Evolutionary conservation across 148 eudicot genomes (phyloP), one percentile per base, ranked within the genome.

Genomic region (Rhododendron simsii): DNA sequence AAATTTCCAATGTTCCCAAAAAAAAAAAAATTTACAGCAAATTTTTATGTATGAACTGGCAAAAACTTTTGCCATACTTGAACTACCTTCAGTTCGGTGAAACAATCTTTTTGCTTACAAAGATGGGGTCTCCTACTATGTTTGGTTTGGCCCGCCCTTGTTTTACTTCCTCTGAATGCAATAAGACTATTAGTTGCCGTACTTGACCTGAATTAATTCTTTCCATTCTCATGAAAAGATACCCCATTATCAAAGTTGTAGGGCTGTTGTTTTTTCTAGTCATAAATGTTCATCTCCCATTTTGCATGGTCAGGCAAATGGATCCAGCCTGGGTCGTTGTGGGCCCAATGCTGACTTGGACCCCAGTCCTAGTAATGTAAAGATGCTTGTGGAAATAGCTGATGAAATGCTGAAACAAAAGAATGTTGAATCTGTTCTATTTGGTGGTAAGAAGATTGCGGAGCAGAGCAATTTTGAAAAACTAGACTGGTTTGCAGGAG

Each of bases 331-430:
- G 80, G 93, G 92, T 82, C 90, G 89, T 21, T 91, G 95, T 51
- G 96, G 98, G 55, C 84, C 90, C 3, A 89, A 96, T 78, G 91
- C 92, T 5, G 96, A 94, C 85, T 91, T 91, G 0, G 96, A 96
- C 86, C 91, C 98, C 47, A 95, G 95, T 89, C 94, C 96, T n/a
- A 87, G 84, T 82, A 96, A 95, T 84, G 94, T 96, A 82, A 93
- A 93, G 85, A 86, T 81, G 91, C 93, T 95, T 51, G 87, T 89
- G 35, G 92, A 89, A 83, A 85, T 93, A 65, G 97, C 93, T 18
- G 99, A 96, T 83, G 99, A 96, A 88, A 95, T 94, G 98, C 90
- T 96, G 87, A 96, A 93, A 87, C 99, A 96, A 87, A 96, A 94
- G 88, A 95, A 95, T 9, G 99, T 96, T 0, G 98, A 96, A 48